Percentiles rank a stretch among this genome's conserved stretches.
Conservation (phyloP, 2,329 filamentous ascomycete species). For the Alternaria consortialis region DNA sequence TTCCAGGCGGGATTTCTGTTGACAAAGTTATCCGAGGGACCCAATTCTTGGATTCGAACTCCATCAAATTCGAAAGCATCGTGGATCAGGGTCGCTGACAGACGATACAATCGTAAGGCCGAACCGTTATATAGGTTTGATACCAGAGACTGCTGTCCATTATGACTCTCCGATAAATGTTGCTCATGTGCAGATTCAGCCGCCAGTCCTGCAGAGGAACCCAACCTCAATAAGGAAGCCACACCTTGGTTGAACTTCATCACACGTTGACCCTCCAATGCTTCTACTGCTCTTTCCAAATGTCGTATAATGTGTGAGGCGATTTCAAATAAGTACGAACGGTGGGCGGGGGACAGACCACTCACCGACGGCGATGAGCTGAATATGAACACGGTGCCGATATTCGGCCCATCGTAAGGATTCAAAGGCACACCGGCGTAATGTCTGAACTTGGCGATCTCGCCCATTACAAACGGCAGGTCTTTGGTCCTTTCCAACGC, state of each 20-base stretch:
- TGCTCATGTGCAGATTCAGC: constrained; percentile 1
- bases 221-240: constrained; percentile 9
- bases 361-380: constrained; percentile 5
- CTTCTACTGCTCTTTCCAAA: constrained; percentile 16
- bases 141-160: not conserved
- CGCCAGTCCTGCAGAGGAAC: not conserved
- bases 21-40: constrained; percentile 1
- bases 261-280: constrained; percentile 11
- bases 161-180: not conserved
- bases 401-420: constrained; percentile 14
- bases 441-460: constrained; percentile 14
- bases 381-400: constrained; percentile 13
- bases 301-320: constrained; percentile 12
- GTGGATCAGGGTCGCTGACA: constrained; percentile 10
- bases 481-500: constrained; percentile 13
- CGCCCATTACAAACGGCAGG: constrained; percentile 12
- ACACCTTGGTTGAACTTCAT: constrained; percentile 12
- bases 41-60: constrained; percentile 12
- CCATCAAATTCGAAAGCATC: constrained; percentile 17
- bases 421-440: constrained; percentile 17
- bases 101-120: constrained; percentile 7
- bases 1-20: constrained; percentile 16
- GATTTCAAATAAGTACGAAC: constrained; percentile 7
- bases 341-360: constrained; percentile 7
- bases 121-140: constrained; percentile 13